Evolutionary conservation across 2,329 filamentous ascomycete genomes (phyloP).

Genomic region (Penicillium thymicola): DNA sequence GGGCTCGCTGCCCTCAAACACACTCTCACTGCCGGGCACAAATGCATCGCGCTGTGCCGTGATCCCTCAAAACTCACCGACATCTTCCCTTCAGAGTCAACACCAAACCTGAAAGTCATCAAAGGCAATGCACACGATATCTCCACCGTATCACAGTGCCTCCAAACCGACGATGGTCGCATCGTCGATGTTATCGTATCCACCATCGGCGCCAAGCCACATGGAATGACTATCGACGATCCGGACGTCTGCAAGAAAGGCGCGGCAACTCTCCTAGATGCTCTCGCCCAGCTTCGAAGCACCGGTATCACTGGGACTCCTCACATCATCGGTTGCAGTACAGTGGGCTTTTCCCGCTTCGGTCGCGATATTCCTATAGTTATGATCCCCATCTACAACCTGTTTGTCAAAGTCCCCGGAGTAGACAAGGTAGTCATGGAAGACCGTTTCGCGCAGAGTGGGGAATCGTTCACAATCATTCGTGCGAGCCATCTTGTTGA

Average conservation of each 20-base stretch:
- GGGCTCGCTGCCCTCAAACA: slow-evolving; percentile 44
- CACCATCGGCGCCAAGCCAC: slow-evolving; percentile 45
- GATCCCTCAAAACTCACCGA: slow-evolving; percentile 49
- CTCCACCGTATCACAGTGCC: slow-evolving; percentile 38
- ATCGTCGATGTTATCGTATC: slow-evolving; percentile 46
- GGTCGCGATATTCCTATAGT: slow-evolving; percentile 32
- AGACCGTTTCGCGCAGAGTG: slow-evolving; percentile 23
- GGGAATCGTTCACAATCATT: slow-evolving; percentile 26
- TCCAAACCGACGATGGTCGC: slow-evolving; percentile 22
- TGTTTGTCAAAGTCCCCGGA: slow-evolving; percentile 33
- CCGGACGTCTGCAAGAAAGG: slow-evolving; percentile 34
- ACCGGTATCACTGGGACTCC: slow-evolving; percentile 23
- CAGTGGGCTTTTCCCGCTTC: slow-evolving; percentile 32
- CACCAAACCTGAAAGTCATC: slow-evolving; percentile 46
- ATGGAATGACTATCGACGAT: slow-evolving; percentile 33
- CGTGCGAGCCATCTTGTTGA: slow-evolving; percentile 36
- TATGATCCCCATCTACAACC: slow-evolving; percentile 34
- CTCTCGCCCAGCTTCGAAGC: slow-evolving; percentile 14
- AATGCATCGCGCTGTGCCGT: slow-evolving; percentile 49
- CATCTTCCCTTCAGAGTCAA: slow-evolving; percentile 39
- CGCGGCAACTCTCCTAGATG: slow-evolving; percentile 26
- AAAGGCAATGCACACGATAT: slow-evolving; percentile 47
- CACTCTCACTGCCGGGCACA: slow-evolving; percentile 45
- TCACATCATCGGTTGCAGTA: slow-evolving; percentile 31
- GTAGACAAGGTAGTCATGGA: slow-evolving; percentile 39